Evolutionary conservation across 2,329 filamentous ascomycete species (phyloP).

Genomic region (Trichoderma arundinaceum): DNA sequence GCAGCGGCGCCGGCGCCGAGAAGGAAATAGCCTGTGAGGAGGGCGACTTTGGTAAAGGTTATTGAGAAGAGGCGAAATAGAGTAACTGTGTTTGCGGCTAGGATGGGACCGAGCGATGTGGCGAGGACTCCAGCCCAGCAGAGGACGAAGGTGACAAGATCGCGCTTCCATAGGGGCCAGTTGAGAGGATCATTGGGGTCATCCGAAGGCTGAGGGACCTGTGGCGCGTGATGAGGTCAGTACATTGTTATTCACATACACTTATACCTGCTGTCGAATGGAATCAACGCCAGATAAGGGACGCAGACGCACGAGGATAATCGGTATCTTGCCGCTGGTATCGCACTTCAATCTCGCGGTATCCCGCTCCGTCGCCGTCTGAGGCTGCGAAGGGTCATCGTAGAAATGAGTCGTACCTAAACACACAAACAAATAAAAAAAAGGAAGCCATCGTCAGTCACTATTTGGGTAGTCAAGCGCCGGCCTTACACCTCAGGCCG

Average conservation of each 20-base stretch:
- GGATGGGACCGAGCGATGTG: conserved; percentile 80
- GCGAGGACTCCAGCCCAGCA: conserved; percentile 83
- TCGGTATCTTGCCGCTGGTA: conserved; percentile 65
- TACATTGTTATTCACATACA: too few species aligned
- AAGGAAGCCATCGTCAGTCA: background rate
- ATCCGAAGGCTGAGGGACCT: conserved; percentile 82
- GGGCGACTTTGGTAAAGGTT: conserved; percentile 75
- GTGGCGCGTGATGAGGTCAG: background rate
- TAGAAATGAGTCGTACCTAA: conserved; percentile 68
- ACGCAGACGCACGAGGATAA: conserved; percentile 69
- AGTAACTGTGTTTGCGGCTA: conserved; percentile 86
- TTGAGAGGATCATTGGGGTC: conserved; percentile 86
- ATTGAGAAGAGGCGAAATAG: conserved; percentile 69
- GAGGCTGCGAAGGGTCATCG: conserved; percentile 60
- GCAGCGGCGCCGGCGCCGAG: conserved; percentile 81
- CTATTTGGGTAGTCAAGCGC: background rate
- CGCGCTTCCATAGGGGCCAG: conserved; percentile 87
- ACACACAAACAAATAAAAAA: background rate
- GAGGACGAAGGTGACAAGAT: conserved; percentile 77
- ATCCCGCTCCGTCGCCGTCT: conserved; percentile 48
- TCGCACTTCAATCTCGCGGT: conserved; percentile 70
- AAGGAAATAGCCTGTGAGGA: conserved; percentile 86
- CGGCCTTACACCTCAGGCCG: background rate
- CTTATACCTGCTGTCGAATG: too few species aligned
- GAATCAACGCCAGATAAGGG: background rate